A percentile compares a stretch with the other conserved stretches of the same genome.
Evolutionary conservation across 345 rosid genomes (phyloP).

Genomic region (Punica granatum): DNA sequence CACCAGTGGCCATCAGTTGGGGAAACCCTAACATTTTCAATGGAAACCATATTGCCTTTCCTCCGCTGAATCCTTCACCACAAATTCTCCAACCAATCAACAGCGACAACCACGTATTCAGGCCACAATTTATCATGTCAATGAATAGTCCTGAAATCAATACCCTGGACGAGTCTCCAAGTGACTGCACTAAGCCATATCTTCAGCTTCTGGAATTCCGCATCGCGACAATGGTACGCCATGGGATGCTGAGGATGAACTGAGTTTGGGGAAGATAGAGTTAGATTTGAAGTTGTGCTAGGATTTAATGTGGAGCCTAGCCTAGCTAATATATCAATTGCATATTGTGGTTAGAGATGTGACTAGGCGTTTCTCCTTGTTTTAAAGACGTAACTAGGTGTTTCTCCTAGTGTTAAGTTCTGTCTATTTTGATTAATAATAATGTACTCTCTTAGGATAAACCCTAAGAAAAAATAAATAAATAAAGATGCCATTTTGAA

Average conservation of each 20-base stretch:
- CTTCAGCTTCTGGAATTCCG: not conserved
- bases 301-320: too few species aligned
- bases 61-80: not conserved
- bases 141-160: not conserved
- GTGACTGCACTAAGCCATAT: not conserved
- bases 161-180: not conserved
- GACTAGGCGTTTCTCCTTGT: too few species aligned
- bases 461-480: too few species aligned
- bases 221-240: not conserved
- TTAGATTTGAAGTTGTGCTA: slow-evolving; percentile 7
- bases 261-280: not conserved
- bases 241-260: not conserved
- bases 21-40: not conserved
- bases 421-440: too few species aligned
- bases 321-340: too few species aligned
- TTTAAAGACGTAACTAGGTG: too few species aligned
- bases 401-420: not conserved
- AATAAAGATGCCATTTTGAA: too few species aligned
- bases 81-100: not conserved
- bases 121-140: not conserved
- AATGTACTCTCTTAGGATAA: too few species aligned
- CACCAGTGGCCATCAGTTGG: not conserved
- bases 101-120: not conserved
- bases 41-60: not conserved
- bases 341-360: not conserved